A percentile compares a stretch with the other conserved stretches of the same genome.
Conservation (phyloP, 441 rosid genomes). For the Adansonia grandidieri region DNA sequence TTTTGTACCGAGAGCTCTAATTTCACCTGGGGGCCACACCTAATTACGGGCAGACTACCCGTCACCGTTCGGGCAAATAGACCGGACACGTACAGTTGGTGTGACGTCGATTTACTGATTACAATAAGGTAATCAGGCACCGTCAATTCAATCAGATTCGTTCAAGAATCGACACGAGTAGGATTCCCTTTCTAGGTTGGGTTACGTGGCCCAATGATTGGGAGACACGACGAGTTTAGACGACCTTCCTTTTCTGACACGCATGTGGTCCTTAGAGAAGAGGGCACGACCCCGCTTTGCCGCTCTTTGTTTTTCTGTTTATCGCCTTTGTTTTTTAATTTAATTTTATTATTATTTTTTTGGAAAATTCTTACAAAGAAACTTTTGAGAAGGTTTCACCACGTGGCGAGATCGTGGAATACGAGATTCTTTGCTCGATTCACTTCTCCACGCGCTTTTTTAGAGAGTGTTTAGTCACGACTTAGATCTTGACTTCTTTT, state of each 20-base stretch:
- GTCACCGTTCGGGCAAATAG: constrained; percentile 66
- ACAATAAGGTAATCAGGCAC: constrained; percentile 45
- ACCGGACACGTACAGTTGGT: constrained; percentile 74
- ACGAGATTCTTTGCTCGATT: constrained; percentile 41
- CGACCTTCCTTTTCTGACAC: constrained; percentile 61
- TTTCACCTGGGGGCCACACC: constrained; percentile 59
- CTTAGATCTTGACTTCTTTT: background rate
- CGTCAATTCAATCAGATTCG: constrained; percentile 42
- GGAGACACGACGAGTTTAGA: constrained; percentile 39
- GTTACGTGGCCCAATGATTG: constrained; percentile 59
- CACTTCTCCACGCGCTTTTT: constrained; percentile 25
- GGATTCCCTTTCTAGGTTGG: background rate
- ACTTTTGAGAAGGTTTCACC: constrained; percentile 28
- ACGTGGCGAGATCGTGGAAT: constrained; percentile 48
- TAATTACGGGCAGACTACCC: constrained; percentile 71
- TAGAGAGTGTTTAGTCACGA: background rate
- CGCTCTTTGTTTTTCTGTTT: constrained; percentile 4
- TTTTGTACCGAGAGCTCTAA: constrained; percentile 29
- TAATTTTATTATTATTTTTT: background rate
- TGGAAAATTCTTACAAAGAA: background rate
- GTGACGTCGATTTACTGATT: constrained; percentile 64
- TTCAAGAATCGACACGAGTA: constrained; percentile 32
- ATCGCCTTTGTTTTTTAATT: background rate
- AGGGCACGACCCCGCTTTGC: constrained; percentile 11
- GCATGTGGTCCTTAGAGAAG: constrained; percentile 63